Percentiles rank a stretch among this genome's conserved stretches.
phyloP scores from a whole-genome alignment of 2,329 filamentous ascomycete species.

The Diatrype stigma region DNA sequence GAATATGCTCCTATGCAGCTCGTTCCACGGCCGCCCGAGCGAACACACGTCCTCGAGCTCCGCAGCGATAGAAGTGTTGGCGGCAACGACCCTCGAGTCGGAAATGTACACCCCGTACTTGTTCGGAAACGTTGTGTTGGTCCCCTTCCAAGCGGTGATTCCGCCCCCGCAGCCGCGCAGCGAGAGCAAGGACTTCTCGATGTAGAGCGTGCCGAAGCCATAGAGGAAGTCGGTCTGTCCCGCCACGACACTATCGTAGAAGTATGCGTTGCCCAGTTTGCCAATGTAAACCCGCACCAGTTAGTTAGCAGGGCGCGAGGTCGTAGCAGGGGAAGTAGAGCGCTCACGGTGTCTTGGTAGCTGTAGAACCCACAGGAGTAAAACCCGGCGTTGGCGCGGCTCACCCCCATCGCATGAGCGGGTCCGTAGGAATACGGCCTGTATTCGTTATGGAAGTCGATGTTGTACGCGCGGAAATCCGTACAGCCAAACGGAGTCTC shows the following conservation, averaged over 20 bases:
- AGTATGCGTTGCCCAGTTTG: slow-evolving; percentile 63
- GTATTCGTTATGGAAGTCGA: slow-evolving; percentile 61
- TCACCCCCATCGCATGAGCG: slow-evolving; percentile 55
- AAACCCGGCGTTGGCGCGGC: slow-evolving; percentile 62
- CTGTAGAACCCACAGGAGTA: slow-evolving; percentile 64
- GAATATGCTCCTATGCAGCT: slow-evolving; percentile 53
- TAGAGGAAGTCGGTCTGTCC: slow-evolving; percentile 68
- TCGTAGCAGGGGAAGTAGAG: slow-evolving; percentile 10
- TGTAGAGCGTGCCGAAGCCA: slow-evolving; percentile 62
- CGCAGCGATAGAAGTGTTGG: slow-evolving; percentile 43
- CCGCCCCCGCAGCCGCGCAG: slow-evolving; percentile 61
- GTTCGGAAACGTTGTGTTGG: slow-evolving; percentile 62
- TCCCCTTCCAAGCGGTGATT: slow-evolving; percentile 64
- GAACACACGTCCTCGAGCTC: slow-evolving; percentile 43
- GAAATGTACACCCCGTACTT: slow-evolving; percentile 65
- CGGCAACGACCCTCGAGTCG: slow-evolving; percentile 47
- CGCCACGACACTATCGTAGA: slow-evolving; percentile 56
- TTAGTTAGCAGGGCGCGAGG: not conserved
- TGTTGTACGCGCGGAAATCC: slow-evolving; percentile 63
- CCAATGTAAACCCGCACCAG: slow-evolving; percentile 54
- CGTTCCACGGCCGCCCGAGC: slow-evolving; percentile 61
- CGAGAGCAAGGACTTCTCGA: slow-evolving; percentile 48
- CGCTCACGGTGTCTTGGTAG: slow-evolving; percentile 61
- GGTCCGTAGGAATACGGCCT: slow-evolving; percentile 48
- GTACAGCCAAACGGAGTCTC: slow-evolving; percentile 59